Percentiles rank a stretch among this genome's conserved stretches.
These are phyloP conservation scores for Pneumocystis wakefieldiae DNA, from an alignment of 1,139 yeast genomes.

Conservation along the genomic window DNA sequence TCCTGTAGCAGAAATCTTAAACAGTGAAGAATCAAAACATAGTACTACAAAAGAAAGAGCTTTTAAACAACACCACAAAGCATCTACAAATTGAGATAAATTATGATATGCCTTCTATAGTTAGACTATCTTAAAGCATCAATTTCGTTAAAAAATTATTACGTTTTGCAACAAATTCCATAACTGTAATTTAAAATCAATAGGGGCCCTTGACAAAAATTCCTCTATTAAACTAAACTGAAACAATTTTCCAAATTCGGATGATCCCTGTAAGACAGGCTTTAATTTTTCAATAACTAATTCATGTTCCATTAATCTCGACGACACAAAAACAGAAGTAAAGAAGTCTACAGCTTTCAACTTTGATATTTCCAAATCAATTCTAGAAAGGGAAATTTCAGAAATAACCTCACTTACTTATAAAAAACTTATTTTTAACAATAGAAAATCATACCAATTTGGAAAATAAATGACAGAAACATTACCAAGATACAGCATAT, in stretches of 20 bases:
- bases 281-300: slow-evolving; percentile 44
- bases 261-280: slow-evolving; percentile 30
- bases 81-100: neutral
- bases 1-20: neutral
- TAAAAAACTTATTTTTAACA: slow-evolving; percentile 15
- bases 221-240: neutral
- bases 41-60: neutral
- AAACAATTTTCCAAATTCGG: neutral
- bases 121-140: slow-evolving; percentile 23
- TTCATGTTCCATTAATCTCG: slow-evolving; percentile 24
- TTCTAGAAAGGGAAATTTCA: slow-evolving; percentile 35
- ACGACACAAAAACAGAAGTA: slow-evolving; percentile 36
- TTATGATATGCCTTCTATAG: neutral
- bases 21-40: neutral
- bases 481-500: slow-evolving; percentile 5
- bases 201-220: slow-evolving; percentile 49
- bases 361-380: slow-evolving; percentile 51
- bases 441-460: slow-evolving; percentile 17
- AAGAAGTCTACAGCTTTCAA: slow-evolving; percentile 53
- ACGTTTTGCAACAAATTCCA: slow-evolving; percentile 41
- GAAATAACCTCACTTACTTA: slow-evolving; percentile 37
- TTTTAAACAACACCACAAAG: neutral
- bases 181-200: slow-evolving; percentile 51
- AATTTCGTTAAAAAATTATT: slow-evolving; percentile 43
- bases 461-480: slow-evolving; percentile 23